phyloP scores from a whole-genome alignment of 1,284 basidiomycete genomes.

The Leccinum pachyderme region DNA sequence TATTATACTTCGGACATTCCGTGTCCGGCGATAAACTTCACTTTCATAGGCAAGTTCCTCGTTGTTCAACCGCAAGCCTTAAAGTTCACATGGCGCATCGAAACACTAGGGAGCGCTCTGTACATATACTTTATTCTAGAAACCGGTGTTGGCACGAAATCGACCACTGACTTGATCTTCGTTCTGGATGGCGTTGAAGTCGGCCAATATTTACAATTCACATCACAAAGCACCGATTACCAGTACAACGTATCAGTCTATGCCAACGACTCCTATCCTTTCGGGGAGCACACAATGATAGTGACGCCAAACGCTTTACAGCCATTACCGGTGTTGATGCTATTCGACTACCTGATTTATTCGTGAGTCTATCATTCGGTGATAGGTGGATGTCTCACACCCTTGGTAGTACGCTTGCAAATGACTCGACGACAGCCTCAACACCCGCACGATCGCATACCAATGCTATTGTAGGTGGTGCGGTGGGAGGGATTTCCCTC shows the following conservation, averaged over 20 bases:
- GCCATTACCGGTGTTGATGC: not conserved
- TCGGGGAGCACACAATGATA: conserved; percentile 9
- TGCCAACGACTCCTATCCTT: conserved; percentile 4
- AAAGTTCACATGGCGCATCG: not conserved
- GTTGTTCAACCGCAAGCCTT: not conserved
- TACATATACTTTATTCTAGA: conserved; percentile 22
- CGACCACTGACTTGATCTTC: conserved; percentile 9
- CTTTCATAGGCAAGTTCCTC: conserved; percentile 11
- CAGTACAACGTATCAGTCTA: conserved; percentile 15
- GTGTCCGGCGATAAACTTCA: conserved; percentile 7
- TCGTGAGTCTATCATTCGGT: not conserved
- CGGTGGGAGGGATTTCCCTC: not conserved
- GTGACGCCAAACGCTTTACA: not conserved
- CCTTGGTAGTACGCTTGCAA: not conserved
- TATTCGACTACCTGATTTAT: conserved; percentile 21
- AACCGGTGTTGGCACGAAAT: not conserved
- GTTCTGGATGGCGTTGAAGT: not conserved
- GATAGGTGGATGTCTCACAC: not conserved
- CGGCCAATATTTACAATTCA: not conserved
- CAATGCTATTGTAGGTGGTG: not conserved
- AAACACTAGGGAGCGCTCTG: conserved; percentile 13
- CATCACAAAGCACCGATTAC: not conserved
- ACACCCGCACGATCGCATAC: not conserved
- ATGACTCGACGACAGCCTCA: not conserved
- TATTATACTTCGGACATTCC: not conserved